phyloP scores from a whole-genome alignment of 2,329 filamentous ascomycete genomes.

The Colletotrichum siamense region DNA sequence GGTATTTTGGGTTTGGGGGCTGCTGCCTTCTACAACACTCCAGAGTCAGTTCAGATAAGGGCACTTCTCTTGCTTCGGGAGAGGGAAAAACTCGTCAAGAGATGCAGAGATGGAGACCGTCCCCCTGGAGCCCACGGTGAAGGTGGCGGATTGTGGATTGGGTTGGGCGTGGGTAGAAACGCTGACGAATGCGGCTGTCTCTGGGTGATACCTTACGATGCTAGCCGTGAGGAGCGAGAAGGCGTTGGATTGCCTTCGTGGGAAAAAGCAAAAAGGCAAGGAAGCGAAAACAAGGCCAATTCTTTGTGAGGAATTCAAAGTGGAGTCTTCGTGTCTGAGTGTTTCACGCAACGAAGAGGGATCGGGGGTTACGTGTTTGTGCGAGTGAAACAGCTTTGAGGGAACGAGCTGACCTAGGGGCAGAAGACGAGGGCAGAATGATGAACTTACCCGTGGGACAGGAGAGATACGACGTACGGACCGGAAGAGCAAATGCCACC shows the following conservation, averaged over 20 bases:
- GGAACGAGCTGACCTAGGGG: not conserved
- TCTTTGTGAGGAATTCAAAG: conserved; percentile 8
- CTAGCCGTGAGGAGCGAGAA: not conserved
- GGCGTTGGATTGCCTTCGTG: not conserved
- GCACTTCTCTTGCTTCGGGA: not conserved
- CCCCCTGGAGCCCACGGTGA: conserved; percentile 1
- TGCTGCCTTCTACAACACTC: not conserved
- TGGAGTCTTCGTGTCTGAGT: conserved; percentile 9
- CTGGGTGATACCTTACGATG: conserved; percentile 10
- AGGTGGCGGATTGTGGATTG: not conserved
- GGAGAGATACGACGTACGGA: not conserved
- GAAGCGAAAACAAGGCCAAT: not conserved
- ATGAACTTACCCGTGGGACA: not conserved
- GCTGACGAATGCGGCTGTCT: conserved; percentile 16
- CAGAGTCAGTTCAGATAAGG: not conserved
- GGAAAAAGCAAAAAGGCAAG: not conserved
- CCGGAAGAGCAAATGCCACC: not conserved
- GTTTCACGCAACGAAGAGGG: conserved; percentile 17
- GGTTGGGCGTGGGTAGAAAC: not conserved
- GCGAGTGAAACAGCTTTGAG: conserved; percentile 9
- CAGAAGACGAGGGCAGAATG: not conserved
- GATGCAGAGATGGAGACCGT: not conserved
- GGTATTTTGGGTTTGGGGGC: not conserved
- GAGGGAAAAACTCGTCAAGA: not conserved
- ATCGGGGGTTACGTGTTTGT: conserved; percentile 4